Percentiles rank a stretch among this genome's conserved stretches.
Conservation (phyloP, 2,329 filamentous ascomycete genomes). For the Colletotrichum tanaceti region DNA sequence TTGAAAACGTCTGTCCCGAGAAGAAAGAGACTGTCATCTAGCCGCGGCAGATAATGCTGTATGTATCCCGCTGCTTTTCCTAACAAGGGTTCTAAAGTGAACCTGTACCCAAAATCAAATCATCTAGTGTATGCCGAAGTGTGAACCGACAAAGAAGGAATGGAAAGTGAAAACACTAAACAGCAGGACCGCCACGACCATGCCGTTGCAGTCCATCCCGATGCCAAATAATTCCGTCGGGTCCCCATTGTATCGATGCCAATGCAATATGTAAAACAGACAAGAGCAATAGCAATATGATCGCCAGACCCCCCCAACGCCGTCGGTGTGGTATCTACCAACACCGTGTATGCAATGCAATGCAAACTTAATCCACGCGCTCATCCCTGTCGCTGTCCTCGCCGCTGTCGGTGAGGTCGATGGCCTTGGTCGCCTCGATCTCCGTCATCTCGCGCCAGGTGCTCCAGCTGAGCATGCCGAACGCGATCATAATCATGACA, state of each 20-base stretch:
- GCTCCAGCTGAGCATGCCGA: slow-evolving; percentile 87
- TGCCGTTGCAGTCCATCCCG: slow-evolving; percentile 20
- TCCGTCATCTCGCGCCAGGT: slow-evolving; percentile 95
- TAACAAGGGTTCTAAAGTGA: background rate
- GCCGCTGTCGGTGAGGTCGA: slow-evolving; percentile 58
- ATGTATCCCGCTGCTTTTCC: slow-evolving; percentile 6
- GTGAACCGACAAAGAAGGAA: background rate
- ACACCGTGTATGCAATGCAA: slow-evolving; percentile 28
- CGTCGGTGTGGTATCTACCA: slow-evolving; percentile 26
- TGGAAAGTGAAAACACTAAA: background rate
- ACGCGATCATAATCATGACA: slow-evolving; percentile 86
- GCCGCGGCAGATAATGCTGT: slow-evolving; percentile 1
- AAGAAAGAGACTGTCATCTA: slow-evolving; percentile 4
- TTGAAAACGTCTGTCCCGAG: background rate
- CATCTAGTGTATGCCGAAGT: slow-evolving; percentile 6
- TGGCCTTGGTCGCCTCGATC: slow-evolving; percentile 72
- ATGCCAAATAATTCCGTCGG: slow-evolving; percentile 16
- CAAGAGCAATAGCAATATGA: slow-evolving; percentile 20
- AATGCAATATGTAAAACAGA: slow-evolving; percentile 19
- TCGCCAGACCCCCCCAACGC: slow-evolving; percentile 28
- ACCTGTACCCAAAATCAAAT: background rate
- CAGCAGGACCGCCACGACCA: background rate
- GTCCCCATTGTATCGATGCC: slow-evolving; percentile 22
- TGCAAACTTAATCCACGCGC: slow-evolving; percentile 45
- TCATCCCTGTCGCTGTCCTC: slow-evolving; percentile 59